phyloP scores from a whole-genome alignment of 2,329 filamentous ascomycete species.

The Knufia petricola region DNA sequence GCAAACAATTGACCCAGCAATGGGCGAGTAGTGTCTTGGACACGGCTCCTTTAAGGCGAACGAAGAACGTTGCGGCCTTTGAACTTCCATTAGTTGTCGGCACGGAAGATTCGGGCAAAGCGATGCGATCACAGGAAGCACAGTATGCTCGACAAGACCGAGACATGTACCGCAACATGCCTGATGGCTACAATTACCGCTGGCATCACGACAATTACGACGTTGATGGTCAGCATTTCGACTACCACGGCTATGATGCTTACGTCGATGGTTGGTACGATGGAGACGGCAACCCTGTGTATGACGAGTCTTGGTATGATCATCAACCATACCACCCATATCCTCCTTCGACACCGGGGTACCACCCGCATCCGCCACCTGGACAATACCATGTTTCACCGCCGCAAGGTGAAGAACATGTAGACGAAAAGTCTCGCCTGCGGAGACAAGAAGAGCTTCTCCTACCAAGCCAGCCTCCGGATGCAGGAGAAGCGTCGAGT shows the following conservation, averaged over 20 bases:
- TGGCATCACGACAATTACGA: constrained; percentile 12
- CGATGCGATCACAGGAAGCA: constrained; percentile 21
- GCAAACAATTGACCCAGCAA: constrained; percentile 31
- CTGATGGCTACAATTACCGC: constrained; percentile 7
- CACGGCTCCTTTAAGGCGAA: constrained; percentile 73
- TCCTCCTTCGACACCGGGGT: neutral
- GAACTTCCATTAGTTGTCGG: constrained; percentile 81
- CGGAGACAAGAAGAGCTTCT: constrained; percentile 67
- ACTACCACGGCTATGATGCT: constrained; percentile 5
- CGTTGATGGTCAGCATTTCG: constrained; percentile 5
- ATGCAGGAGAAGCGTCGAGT: constrained; percentile 39
- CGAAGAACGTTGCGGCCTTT: constrained; percentile 84
- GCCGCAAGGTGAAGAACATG: constrained; percentile 49
- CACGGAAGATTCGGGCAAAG: constrained; percentile 61
- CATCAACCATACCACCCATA: neutral
- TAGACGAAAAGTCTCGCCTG: constrained; percentile 75
- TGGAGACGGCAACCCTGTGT: constrained; percentile 16
- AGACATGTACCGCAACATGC: constrained; percentile 4
- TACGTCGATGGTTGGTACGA: constrained; percentile 20
- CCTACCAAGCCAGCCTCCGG: constrained; percentile 68
- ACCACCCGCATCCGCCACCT: neutral
- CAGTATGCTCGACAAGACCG: neutral
- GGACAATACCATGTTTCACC: constrained; percentile 24
- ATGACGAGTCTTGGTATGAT: constrained; percentile 12
- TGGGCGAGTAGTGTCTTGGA: constrained; percentile 63